A percentile compares a stretch with the other conserved stretches of the same genome.
Evolutionary conservation across 2,329 filamentous ascomycete species (phyloP).

Genomic region (Scytalidium sp.): DNA sequence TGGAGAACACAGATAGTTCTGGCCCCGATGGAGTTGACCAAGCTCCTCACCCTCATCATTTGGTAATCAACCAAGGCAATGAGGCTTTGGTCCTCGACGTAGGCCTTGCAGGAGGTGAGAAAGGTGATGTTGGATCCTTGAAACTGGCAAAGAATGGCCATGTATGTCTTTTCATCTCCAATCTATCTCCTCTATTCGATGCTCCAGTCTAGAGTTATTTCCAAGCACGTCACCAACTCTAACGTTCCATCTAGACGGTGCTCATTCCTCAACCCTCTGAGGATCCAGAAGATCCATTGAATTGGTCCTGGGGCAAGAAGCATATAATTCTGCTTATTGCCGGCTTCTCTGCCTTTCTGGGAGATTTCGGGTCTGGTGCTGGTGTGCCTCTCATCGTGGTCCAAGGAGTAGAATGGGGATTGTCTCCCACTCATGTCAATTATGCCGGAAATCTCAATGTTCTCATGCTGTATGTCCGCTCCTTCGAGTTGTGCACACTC

Average conservation of each 20-base stretch:
- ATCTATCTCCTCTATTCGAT: not conserved
- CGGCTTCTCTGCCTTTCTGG: slow-evolving; percentile 33
- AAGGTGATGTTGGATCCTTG: not conserved
- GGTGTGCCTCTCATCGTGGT: slow-evolving; percentile 3
- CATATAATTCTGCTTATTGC: slow-evolving; percentile 35
- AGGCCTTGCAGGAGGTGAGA: not conserved
- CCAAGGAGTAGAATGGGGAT: slow-evolving; percentile 32
- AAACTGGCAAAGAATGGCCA: not conserved
- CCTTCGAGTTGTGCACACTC: too few relatives aligned
- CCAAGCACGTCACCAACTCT: too few relatives aligned
- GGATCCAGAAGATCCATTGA: slow-evolving; percentile 44
- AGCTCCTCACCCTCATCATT: not conserved
- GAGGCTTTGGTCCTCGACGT: not conserved
- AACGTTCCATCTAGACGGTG: too few relatives aligned
- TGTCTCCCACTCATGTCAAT: slow-evolving; percentile 35
- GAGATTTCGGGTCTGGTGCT: slow-evolving; percentile 31
- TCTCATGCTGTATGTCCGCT: slow-evolving; percentile 13
- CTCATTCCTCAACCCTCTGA: slow-evolving; percentile 38
- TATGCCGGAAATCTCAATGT: slow-evolving; percentile 37
- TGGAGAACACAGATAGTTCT: not conserved
- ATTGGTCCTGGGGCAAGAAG: slow-evolving; percentile 37
- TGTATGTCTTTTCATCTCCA: not conserved
- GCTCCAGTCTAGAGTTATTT: too few relatives aligned
- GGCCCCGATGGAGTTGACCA: not conserved
- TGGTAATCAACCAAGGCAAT: not conserved